These are phyloP conservation scores for Leccinum disarticulatum DNA, from an alignment of 768 basidiomycete genomes.

Conservation along the genomic window DNA sequence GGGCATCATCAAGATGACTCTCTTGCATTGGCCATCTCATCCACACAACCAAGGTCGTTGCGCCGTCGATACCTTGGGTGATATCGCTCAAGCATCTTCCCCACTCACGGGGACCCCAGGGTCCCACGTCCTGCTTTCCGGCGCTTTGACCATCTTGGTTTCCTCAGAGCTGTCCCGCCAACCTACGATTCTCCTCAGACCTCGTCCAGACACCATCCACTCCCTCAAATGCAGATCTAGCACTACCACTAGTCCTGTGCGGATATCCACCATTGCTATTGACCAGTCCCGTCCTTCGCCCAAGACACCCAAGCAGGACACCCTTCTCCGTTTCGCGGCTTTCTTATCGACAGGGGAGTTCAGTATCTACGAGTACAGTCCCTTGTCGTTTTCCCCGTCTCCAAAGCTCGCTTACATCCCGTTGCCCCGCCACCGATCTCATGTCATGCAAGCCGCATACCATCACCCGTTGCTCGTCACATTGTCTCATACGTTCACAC, in stretches of 20 bases:
- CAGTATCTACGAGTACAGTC: slow-evolving; percentile 53
- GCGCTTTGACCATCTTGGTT: slow-evolving; percentile 57
- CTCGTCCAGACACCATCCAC: slow-evolving; percentile 30
- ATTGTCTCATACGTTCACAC: slow-evolving; percentile 62
- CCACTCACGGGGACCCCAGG: slow-evolving; percentile 6
- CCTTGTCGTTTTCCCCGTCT: slow-evolving; percentile 41
- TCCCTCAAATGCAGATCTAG: slow-evolving; percentile 46
- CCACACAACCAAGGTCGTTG: slow-evolving; percentile 58
- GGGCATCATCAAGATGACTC: slow-evolving; percentile 22
- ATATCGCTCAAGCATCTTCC: background rate
- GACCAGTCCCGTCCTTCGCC: slow-evolving; percentile 68
- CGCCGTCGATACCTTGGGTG: slow-evolving; percentile 39
- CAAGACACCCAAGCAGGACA: slow-evolving; percentile 26
- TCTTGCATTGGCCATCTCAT: slow-evolving; percentile 18
- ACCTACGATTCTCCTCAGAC: slow-evolving; percentile 23
- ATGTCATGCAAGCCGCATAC: slow-evolving; percentile 66
- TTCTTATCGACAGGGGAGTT: slow-evolving; percentile 75
- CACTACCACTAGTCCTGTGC: slow-evolving; percentile 28
- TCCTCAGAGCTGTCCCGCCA: slow-evolving; percentile 37
- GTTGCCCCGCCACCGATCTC: slow-evolving; percentile 38
- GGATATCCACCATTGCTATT: slow-evolving; percentile 65
- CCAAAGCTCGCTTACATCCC: slow-evolving; percentile 51
- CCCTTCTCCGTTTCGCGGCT: slow-evolving; percentile 47
- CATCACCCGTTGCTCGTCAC: slow-evolving; percentile 78
- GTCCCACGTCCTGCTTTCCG: slow-evolving; percentile 56